A percentile compares a stretch with the other conserved stretches of the same genome.
Evolutionary conservation across 2,329 filamentous ascomycete genomes (phyloP).

Genomic region (Cladosporium sp.): DNA sequence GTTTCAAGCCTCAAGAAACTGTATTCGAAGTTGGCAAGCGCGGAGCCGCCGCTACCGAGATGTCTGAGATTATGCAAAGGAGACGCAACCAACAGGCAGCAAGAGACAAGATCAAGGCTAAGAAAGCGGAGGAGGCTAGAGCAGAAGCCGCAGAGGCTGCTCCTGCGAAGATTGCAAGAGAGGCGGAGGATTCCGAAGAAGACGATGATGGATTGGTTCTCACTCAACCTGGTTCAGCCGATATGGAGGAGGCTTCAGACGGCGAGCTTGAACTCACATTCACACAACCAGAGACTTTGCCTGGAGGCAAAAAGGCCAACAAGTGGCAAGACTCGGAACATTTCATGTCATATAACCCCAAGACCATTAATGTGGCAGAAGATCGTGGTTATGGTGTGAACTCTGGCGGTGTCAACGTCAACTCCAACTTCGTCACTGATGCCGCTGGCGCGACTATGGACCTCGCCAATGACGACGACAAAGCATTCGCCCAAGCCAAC

Average conservation of each 20-base stretch:
- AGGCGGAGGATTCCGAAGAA: constrained; percentile 38
- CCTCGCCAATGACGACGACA: constrained; percentile 81
- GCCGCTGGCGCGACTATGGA: constrained; percentile 91
- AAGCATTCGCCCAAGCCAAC: constrained; percentile 72
- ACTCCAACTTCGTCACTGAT: constrained; percentile 75
- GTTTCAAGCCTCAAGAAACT: constrained; percentile 85
- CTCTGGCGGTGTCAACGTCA: constrained; percentile 59
- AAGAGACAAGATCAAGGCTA: constrained; percentile 36
- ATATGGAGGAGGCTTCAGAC: constrained; percentile 45
- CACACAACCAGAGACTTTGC: constrained; percentile 31
- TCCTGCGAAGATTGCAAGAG: constrained; percentile 23
- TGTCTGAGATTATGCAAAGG: constrained; percentile 71
- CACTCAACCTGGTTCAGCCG: constrained; percentile 26
- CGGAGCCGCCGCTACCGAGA: constrained; percentile 60
- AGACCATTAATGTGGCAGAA: constrained; percentile 74
- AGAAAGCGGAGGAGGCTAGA: constrained; percentile 29
- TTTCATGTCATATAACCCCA: constrained; percentile 95
- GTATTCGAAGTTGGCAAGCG: constrained; percentile 90
- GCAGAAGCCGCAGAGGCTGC: constrained; percentile 5
- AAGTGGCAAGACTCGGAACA: constrained; percentile 80
- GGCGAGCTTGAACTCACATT: constrained; percentile 52
- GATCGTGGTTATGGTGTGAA: constrained; percentile 92
- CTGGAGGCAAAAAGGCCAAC: constrained; percentile 21
- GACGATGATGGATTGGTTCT: constrained; percentile 34
- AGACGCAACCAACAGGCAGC: constrained; percentile 66